Conservation (phyloP, 805 yeast genomes). For the Kazachstania africana region DNA sequence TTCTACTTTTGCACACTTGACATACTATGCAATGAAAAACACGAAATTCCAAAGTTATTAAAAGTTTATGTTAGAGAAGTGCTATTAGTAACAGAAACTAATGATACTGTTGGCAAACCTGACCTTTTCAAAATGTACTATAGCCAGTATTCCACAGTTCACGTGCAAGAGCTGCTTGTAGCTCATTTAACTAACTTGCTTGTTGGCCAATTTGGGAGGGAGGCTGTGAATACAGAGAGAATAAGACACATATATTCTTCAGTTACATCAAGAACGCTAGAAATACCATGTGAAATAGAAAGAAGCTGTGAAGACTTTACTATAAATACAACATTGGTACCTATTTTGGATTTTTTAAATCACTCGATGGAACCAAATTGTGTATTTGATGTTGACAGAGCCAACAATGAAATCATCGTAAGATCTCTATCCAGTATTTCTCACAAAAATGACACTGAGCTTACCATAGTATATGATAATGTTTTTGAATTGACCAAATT, state of each 20-base stretch:
- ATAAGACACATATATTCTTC: slow-evolving; percentile 30
- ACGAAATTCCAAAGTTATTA: slow-evolving; percentile 13
- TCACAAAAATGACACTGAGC: slow-evolving; percentile 2
- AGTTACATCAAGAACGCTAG: slow-evolving; percentile 48
- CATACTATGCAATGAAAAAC: slow-evolving; percentile 4
- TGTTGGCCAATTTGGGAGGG: slow-evolving; percentile 2
- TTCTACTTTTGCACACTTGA: slow-evolving; percentile 11
- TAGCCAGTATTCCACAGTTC: slow-evolving; percentile 1
- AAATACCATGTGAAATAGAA: slow-evolving; percentile 41
- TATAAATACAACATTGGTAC: slow-evolving; percentile 48
- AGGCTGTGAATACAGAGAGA: neutral
- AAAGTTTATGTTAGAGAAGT: slow-evolving; percentile 13
- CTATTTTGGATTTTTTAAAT: slow-evolving; percentile 57
- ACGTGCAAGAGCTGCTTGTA: slow-evolving; percentile 3
- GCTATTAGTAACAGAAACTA: slow-evolving; percentile 9
- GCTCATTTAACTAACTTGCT: slow-evolving; percentile 2
- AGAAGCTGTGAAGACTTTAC: slow-evolving; percentile 28
- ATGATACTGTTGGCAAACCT: slow-evolving; percentile 3
- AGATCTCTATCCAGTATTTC: slow-evolving; percentile 13
- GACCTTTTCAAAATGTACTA: slow-evolving; percentile 8
- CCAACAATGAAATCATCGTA: slow-evolving; percentile 33
- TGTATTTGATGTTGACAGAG: slow-evolving; percentile 47
- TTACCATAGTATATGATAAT: neutral
- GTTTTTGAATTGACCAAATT: slow-evolving; percentile 1
- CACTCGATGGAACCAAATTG: slow-evolving; percentile 41